These are phyloP conservation scores for Xerocomellus dryophilus DNA, from an alignment of 768 basidiomycete genomes.

Conservation along the genomic window DNA sequence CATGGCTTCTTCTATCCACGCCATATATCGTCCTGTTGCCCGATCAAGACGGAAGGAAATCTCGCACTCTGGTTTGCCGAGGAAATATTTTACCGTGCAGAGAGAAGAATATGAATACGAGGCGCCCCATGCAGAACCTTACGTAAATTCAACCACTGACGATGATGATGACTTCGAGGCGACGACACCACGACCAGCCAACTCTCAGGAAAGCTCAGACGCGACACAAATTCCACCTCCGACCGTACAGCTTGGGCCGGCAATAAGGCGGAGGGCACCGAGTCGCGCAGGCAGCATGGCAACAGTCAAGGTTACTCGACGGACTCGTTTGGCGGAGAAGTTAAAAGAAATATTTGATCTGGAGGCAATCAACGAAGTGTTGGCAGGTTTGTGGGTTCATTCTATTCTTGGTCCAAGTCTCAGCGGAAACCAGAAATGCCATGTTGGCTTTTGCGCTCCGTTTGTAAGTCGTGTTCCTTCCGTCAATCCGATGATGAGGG, in stretches of 20 bases:
- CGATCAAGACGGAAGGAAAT: constrained; percentile 50
- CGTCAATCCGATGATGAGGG: not conserved
- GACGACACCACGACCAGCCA: constrained; percentile 40
- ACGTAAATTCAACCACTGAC: constrained; percentile 39
- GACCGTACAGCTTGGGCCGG: constrained; percentile 16
- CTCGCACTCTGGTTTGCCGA: constrained; percentile 16
- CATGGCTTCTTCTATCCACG: constrained; percentile 83
- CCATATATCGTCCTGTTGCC: constrained; percentile 79
- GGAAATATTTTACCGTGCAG: constrained; percentile 7
- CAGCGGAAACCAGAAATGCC: constrained; percentile 65
- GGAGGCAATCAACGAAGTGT: constrained; percentile 76
- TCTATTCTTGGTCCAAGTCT: not conserved
- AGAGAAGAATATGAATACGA: constrained; percentile 35
- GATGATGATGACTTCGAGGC: constrained; percentile 66
- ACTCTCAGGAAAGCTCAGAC: constrained; percentile 15
- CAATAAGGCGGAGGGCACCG: constrained; percentile 22
- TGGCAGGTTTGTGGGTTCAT: constrained; percentile 56
- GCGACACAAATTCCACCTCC: not conserved
- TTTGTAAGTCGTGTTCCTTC: constrained; percentile 56
- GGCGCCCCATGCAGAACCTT: constrained; percentile 31
- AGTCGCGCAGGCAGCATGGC: constrained; percentile 63
- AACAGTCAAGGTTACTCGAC: constrained; percentile 65
- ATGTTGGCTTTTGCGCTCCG: constrained; percentile 88
- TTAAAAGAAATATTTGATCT: constrained; percentile 86
- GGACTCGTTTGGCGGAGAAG: constrained; percentile 80